phyloP scores from a whole-genome alignment of 345 rosid genomes.

The Luvunga scandens region DNA sequence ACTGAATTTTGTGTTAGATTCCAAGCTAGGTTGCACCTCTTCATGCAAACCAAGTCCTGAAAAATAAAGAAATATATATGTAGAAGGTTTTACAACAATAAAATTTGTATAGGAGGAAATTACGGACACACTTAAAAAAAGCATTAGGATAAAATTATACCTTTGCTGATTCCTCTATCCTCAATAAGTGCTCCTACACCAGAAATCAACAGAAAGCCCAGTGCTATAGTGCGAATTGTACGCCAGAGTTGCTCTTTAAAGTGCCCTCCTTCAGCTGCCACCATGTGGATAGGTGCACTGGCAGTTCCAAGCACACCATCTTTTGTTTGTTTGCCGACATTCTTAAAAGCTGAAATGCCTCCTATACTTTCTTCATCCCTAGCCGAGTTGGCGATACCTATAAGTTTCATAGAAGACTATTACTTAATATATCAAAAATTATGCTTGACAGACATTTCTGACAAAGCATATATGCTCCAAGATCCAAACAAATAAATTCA shows the following conservation, averaged over 20 bases:
- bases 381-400: constrained; percentile 53
- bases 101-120: constrained; percentile 9
- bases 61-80: constrained; percentile 5
- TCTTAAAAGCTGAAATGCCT: constrained; percentile 62
- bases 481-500: background rate
- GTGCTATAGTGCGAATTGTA: constrained; percentile 67
- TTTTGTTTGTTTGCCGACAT: constrained; percentile 65
- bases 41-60: constrained; percentile 90
- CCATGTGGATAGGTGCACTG: constrained; percentile 82
- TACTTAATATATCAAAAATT: background rate
- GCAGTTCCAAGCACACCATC: constrained; percentile 81
- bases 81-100: background rate
- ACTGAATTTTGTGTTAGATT: constrained; percentile 81
- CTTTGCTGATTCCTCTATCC: constrained; percentile 91
- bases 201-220: constrained; percentile 80
- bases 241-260: constrained; percentile 96
- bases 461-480: background rate
- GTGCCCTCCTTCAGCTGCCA: constrained; percentile 70
- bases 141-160: constrained; percentile 31
- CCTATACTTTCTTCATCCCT: constrained; percentile 60
- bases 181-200: constrained; percentile 91
- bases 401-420: constrained; percentile 6
- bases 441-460: background rate
- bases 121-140: background rate
- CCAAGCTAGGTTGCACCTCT: constrained; percentile 95